Conservation (phyloP, 129 eudicot species). For the Arctium minus region DNA sequence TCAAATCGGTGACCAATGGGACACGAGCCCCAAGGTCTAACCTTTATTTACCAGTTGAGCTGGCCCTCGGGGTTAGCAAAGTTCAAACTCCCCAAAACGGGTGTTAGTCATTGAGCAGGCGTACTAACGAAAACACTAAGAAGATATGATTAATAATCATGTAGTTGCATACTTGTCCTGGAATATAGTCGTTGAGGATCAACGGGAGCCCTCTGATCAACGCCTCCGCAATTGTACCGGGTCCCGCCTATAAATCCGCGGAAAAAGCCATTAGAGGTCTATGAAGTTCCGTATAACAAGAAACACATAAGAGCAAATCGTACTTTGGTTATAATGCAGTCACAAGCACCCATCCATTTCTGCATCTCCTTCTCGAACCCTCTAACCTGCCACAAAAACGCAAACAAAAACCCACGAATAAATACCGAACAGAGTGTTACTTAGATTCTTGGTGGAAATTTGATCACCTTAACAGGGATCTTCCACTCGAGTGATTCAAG, state of each 20-base stretch:
- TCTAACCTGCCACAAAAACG: slow-evolving; percentile 48
- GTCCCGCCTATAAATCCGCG: slow-evolving; percentile 66
- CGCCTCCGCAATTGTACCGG: slow-evolving; percentile 86
- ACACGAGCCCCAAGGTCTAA: no score
- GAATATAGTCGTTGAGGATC: slow-evolving; percentile 76
- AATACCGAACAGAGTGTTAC: not conserved
- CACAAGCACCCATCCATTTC: slow-evolving; percentile 99
- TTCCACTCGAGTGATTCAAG: slow-evolving; percentile 74
- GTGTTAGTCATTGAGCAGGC: no score
- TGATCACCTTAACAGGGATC: slow-evolving; percentile 77
- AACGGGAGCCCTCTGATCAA: slow-evolving; percentile 77
- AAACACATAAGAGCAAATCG: not conserved
- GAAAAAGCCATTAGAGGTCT: not conserved
- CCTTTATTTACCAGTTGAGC: no score
- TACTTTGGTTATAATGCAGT: slow-evolving; percentile 95
- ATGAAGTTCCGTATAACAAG: not conserved
- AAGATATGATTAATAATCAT: not conserved
- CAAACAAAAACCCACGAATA: not conserved
- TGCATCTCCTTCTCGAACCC: slow-evolving; percentile 92
- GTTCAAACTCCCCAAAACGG: no score
- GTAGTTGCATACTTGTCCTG: slow-evolving; percentile 58
- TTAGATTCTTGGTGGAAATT: not conserved
- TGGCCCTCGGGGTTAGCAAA: no score
- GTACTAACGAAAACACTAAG: not conserved
- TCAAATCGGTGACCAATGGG: no score